Evolutionary conservation across 805 yeast species (phyloP).

Genomic region (Ogataea saltuana): DNA sequence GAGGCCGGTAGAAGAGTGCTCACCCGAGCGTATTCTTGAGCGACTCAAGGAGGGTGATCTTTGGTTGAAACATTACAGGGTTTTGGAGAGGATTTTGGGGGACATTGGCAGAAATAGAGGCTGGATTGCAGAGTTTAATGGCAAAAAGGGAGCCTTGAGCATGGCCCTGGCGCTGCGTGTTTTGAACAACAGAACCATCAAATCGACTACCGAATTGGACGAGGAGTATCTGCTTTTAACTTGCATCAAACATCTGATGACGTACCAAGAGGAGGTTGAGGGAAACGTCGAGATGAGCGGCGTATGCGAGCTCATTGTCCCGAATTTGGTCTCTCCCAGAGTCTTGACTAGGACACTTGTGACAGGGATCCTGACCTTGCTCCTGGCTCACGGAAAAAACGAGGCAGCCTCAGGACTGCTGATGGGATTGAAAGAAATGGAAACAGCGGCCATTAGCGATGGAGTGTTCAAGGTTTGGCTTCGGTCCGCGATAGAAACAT

Average conservation of each 20-base stretch:
- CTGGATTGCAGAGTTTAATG: conserved; percentile 82
- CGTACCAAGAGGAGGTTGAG: conserved; percentile 56
- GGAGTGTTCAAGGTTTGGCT: conserved; percentile 24
- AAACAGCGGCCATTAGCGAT: neutral
- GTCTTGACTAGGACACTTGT: conserved; percentile 75
- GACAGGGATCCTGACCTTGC: conserved; percentile 68
- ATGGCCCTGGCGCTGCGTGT: conserved; percentile 67
- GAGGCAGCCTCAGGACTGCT: conserved; percentile 20
- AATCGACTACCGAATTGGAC: conserved; percentile 54
- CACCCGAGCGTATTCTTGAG: conserved; percentile 47
- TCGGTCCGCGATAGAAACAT: conserved; percentile 17
- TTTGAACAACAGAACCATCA: conserved; percentile 41
- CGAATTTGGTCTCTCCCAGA: conserved; percentile 74
- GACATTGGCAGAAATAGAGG: conserved; percentile 24
- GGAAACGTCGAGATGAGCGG: conserved; percentile 48
- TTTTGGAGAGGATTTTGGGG: conserved; percentile 26
- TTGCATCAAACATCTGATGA: conserved; percentile 74
- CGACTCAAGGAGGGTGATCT: conserved; percentile 41
- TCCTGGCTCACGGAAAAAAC: conserved; percentile 33
- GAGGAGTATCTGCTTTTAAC: conserved; percentile 75
- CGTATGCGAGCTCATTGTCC: conserved; percentile 61
- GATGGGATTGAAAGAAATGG: conserved; percentile 10
- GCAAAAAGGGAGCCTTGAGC: conserved; percentile 77
- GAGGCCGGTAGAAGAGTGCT: neutral
- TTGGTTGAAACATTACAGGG: conserved; percentile 40